phyloP scores from a whole-genome alignment of 2,329 filamentous ascomycete genomes.

The Colletotrichum tropicicola region DNA sequence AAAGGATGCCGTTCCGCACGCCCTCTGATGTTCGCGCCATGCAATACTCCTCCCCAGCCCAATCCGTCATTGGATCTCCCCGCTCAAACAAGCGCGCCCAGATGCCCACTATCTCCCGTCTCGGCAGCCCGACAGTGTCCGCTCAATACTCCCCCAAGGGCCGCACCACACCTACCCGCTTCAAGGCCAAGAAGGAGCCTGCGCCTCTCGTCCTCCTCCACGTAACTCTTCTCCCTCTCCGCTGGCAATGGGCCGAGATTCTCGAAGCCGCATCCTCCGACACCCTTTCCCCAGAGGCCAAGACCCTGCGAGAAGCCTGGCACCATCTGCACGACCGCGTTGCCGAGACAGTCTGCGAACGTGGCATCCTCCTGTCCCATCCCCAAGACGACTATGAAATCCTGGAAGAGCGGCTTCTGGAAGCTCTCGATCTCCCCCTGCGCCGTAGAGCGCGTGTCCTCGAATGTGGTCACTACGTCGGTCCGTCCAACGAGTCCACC shows the following conservation, averaged over 20 bases:
- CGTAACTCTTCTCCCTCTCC: constrained; percentile 77
- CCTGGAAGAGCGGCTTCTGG: constrained; percentile 53
- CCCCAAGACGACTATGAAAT: constrained; percentile 84
- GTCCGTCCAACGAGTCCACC: constrained; percentile 61
- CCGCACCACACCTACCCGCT: constrained; percentile 62
- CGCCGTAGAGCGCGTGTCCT: constrained; percentile 73
- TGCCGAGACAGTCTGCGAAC: constrained; percentile 76
- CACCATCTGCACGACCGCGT: constrained; percentile 74
- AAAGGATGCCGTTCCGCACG: constrained; percentile 73
- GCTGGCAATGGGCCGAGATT: constrained; percentile 70
- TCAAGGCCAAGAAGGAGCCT: constrained; percentile 62
- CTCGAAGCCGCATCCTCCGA: constrained; percentile 52
- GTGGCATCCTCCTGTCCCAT: constrained; percentile 80
- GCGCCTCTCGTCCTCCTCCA: constrained; percentile 81
- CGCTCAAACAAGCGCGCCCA: constrained; percentile 59
- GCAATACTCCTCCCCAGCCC: constrained; percentile 75
- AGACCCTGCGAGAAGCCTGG: constrained; percentile 69
- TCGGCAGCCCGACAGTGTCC: constrained; percentile 63
- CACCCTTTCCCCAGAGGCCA: constrained; percentile 54
- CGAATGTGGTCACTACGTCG: constrained; percentile 80
- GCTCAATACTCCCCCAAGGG: constrained; percentile 65
- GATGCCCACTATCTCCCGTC: constrained; percentile 60
- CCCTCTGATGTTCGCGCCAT: constrained; percentile 75
- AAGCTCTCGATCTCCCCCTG: constrained; percentile 71
- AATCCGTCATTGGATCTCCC: constrained; percentile 59